Percentiles rank a stretch among this genome's conserved stretches.
Conservation (phyloP, 257 asterid species). For the Solanum stenotomum region DNA sequence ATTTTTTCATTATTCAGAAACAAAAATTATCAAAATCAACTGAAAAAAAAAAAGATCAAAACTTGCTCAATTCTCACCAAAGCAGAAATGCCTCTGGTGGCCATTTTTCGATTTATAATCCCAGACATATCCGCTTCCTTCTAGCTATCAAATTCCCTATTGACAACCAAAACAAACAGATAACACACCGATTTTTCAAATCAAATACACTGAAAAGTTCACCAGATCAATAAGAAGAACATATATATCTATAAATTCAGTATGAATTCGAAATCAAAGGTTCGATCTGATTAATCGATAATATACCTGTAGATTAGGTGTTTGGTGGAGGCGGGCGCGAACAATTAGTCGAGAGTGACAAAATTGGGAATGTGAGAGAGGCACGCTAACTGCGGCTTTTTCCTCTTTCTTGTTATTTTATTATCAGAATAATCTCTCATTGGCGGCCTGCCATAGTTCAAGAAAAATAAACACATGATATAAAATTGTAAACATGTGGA, state of each 20-base stretch:
- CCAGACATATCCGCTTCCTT: conserved; percentile 39
- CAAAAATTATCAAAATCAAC: conserved; percentile 1
- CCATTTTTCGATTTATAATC: conserved; percentile 28
- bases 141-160: not conserved
- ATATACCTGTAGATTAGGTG: not conserved
- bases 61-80: conserved; percentile 16
- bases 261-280: too few relatives aligned
- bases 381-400: not conserved
- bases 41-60: not conserved
- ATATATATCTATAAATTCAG: too few relatives aligned
- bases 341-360: not conserved
- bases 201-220: not conserved
- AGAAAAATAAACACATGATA: not conserved
- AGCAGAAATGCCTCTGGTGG: conserved; percentile 31
- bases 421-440: not conserved
- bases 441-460: not conserved
- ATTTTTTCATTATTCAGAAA: not conserved
- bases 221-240: not conserved
- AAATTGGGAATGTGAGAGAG: not conserved
- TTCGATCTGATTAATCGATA: not conserved
- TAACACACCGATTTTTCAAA: not conserved
- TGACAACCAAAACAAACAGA: not conserved
- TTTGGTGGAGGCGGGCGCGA: not conserved
- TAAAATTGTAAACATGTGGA: not conserved
- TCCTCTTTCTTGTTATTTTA: not conserved